Evolutionary conservation across 768 basidiomycete genomes (phyloP).

Genomic region (Lentinula detonsa): DNA sequence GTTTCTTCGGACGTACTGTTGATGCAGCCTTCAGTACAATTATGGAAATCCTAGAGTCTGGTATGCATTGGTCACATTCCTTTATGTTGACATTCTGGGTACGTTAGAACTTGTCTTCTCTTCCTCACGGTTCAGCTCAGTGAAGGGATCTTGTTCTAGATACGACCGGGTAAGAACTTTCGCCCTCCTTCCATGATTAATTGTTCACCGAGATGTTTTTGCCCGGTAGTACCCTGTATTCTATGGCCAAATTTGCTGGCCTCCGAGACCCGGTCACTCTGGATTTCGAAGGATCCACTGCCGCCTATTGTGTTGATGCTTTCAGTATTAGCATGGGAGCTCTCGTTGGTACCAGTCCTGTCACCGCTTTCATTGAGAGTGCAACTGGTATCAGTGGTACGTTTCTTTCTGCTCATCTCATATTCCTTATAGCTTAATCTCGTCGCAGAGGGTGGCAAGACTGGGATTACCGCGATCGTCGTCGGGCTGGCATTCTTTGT

Average conservation of each 20-base stretch:
- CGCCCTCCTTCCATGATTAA: background rate
- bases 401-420: constrained; percentile 9
- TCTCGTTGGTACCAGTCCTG: constrained; percentile 73
- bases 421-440: background rate
- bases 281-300: constrained; percentile 80
- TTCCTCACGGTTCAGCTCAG: background rate
- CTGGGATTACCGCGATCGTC: constrained; percentile 72
- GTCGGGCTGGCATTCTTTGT: constrained; percentile 76
- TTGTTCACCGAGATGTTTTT: background rate
- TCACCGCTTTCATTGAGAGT: constrained; percentile 79
- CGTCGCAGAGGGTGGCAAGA: constrained; percentile 75
- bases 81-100: constrained; percentile 85
- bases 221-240: constrained; percentile 70
- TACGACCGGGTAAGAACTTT: constrained; percentile 36
- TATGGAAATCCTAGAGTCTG: constrained; percentile 68
- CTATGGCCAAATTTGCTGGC: constrained; percentile 91
- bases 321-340: constrained; percentile 79
- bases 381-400: constrained; percentile 73
- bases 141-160: constrained; percentile 22
- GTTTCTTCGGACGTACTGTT: background rate
- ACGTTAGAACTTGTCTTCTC: constrained; percentile 13
- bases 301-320: constrained; percentile 81
- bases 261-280: constrained; percentile 78
- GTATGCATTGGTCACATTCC: constrained; percentile 86
- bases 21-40: constrained; percentile 33